Evolutionary conservation across 768 basidiomycete species (phyloP).

Genomic region (Kwoniella heveanensis): DNA sequence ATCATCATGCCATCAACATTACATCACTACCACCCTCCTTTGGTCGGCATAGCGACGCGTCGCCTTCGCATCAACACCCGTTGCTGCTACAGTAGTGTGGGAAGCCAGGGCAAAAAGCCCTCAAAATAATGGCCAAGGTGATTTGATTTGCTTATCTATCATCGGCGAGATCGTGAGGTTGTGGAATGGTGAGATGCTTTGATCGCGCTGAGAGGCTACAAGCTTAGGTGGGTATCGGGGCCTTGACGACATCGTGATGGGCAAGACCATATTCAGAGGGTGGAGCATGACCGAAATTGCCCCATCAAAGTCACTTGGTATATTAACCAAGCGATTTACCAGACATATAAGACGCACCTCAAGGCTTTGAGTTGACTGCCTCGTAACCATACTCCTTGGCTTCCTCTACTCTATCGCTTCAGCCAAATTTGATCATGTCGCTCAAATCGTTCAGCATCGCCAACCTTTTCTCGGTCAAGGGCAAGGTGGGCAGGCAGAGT

Average conservation of each 20-base stretch:
- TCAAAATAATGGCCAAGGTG: not conserved
- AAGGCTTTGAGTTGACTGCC: not conserved
- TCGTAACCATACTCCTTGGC: not conserved
- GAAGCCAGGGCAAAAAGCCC: not conserved
- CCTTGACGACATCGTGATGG: too few relatives aligned
- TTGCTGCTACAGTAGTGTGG: not conserved
- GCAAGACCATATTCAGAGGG: too few relatives aligned
- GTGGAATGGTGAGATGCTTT: too few relatives aligned
- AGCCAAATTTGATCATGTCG: slow-evolving; percentile 20
- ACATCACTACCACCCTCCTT: not conserved
- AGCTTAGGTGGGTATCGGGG: too few relatives aligned
- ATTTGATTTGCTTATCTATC: too few relatives aligned
- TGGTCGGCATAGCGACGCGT: not conserved
- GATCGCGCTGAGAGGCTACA: too few relatives aligned
- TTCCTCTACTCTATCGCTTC: not conserved
- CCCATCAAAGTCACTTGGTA: too few relatives aligned
- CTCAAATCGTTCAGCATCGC: slow-evolving; percentile 12
- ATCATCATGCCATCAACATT: too few relatives aligned
- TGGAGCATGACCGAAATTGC: too few relatives aligned
- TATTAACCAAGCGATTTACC: too few relatives aligned
- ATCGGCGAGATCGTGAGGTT: too few relatives aligned
- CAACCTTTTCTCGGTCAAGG: slow-evolving; percentile 51
- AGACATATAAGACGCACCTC: too few relatives aligned
- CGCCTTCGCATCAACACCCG: not conserved
- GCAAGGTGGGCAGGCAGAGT: slow-evolving; percentile 39